Evolutionary conservation across 257 asterid genomes (phyloP).

Genomic region (Coffea canephora): DNA sequence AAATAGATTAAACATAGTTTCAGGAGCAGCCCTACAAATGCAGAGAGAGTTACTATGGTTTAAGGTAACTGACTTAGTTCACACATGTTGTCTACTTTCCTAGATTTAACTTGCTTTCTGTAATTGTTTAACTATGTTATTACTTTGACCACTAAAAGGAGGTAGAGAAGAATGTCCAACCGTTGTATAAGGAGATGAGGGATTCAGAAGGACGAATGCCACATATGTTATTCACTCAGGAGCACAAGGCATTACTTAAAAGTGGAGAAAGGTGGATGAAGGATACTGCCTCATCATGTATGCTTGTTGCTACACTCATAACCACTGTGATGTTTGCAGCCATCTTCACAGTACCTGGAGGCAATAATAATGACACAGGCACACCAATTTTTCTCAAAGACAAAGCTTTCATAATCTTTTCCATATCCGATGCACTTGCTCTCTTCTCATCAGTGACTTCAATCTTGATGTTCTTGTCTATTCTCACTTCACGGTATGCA

Average conservation of each 20-base stretch:
- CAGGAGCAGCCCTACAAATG: slow-evolving; percentile 48
- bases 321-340: slow-evolving; percentile 38
- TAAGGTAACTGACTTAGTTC: slow-evolving; percentile 21
- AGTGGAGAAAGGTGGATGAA: slow-evolving; percentile 43
- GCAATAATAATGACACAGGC: slow-evolving; percentile 26
- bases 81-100: background rate
- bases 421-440: slow-evolving; percentile 23
- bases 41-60: slow-evolving; percentile 37
- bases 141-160: slow-evolving; percentile 6
- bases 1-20: slow-evolving; percentile 29
- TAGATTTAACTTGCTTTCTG: background rate
- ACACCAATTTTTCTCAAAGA: slow-evolving; percentile 21
- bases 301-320: slow-evolving; percentile 37
- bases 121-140: background rate
- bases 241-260: slow-evolving; percentile 27
- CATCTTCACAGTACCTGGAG: slow-evolving; percentile 37
- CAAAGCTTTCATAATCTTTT: slow-evolving; percentile 27
- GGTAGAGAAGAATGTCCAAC: slow-evolving; percentile 34
- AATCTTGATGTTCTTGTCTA: slow-evolving; percentile 35
- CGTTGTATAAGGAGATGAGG: slow-evolving; percentile 28
- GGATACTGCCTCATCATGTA: slow-evolving; percentile 35
- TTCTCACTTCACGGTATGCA: slow-evolving; percentile 42
- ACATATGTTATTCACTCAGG: slow-evolving; percentile 24
- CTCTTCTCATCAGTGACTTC: slow-evolving; percentile 34
- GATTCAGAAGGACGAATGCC: slow-evolving; percentile 25